Evolutionary conservation across 148 eudicot species (phyloP).

Genomic region (Euryodendron excelsum): DNA sequence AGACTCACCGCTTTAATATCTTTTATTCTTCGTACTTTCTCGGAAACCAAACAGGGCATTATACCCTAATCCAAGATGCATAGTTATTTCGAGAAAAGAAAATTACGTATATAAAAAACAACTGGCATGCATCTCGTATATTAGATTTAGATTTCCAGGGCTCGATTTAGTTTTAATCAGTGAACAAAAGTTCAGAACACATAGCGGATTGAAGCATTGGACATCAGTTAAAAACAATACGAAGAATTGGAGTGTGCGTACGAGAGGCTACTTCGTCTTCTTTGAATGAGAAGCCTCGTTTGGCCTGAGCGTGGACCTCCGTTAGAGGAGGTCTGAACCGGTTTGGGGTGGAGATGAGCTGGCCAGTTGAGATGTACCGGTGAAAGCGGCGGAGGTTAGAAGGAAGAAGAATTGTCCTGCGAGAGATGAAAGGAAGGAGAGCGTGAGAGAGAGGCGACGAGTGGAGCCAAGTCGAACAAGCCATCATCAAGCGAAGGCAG

Average conservation of each 20-base stretch:
- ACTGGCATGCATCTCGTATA: neutral
- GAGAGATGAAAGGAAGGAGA: constrained; percentile 22
- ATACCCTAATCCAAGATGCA: neutral
- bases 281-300: constrained; percentile 31
- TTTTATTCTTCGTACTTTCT: neutral
- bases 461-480: constrained; percentile 30
- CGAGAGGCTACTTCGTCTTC: constrained; percentile 54
- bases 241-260: constrained; percentile 22
- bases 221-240: neutral
- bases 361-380: too few relatives aligned
- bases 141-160: neutral
- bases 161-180: neutral
- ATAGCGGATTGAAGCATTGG: neutral
- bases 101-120: too few relatives aligned
- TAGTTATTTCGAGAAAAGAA: neutral
- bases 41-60: neutral
- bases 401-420: constrained; percentile 6
- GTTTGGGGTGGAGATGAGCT: constrained; percentile 4
- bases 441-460: constrained; percentile 19
- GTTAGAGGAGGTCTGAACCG: neutral
- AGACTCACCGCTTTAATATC: too few relatives aligned
- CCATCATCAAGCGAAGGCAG: constrained; percentile 19
- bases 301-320: constrained; percentile 46
- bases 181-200: neutral
- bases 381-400: constrained; percentile 18